Base-by-base conservation (phyloP, 805 yeast genomes). In the Wickerhamomyces bovis region DNA sequence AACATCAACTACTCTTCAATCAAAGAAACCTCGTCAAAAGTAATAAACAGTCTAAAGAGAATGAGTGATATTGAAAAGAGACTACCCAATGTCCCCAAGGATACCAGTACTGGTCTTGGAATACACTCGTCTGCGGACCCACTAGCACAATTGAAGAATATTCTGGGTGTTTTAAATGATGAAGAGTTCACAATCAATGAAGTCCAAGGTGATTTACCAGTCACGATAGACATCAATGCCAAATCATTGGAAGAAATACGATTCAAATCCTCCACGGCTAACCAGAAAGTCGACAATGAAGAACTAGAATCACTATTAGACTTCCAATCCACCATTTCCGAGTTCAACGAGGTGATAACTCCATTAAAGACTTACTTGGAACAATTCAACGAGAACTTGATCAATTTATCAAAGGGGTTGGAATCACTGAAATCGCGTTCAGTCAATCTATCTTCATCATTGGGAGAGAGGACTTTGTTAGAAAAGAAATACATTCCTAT, bases 401-500 rank as follows among this genome's bases (percentile, higher is more conserved):
- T 74, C 9, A 67, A 71, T 22, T 66, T 83, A 38, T 78, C 88
- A 1, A 61, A 67, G 19, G 89, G 84, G 51, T 73, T 85, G 75
- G 82, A 78, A 56, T 71, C 70, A 40, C 70, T 85, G 31, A 83
- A 81, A 54, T 61, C 68, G 6, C 72, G 79, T 48, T 79, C 86
- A 2, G 60, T 73, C 16, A 64, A 68, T 16, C 62, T 85, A 38
- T 72, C 76, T 36, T 55, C 63, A 19, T 69, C 79, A 38, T 68
- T 83, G 13, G 68, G 68, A 12, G 64, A 67, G 36, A 77, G 83
- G 42, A 71, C 75, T 16, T 55, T 65, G 28, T 71, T 76, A 18
- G 78, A 81, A 47, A 62, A 64, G 9, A 71, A 71, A 44, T 73
- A 89, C 47, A 79, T 85, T 18, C 95, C 96, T 0, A 67, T 87